Base-by-base conservation (phyloP, 75 land plant species). In the Isoetes taiwanensis region DNA sequence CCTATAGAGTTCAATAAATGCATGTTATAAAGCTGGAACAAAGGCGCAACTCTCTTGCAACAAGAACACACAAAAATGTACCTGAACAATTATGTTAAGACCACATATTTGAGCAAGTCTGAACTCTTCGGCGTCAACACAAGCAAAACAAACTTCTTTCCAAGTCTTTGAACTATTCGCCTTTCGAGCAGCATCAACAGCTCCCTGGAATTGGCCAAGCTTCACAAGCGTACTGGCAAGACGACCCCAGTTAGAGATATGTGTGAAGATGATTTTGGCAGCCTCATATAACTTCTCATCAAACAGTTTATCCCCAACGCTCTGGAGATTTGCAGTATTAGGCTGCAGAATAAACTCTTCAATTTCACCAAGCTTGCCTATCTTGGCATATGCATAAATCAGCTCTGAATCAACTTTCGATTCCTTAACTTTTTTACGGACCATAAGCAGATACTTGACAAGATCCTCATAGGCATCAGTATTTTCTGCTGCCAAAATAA, bases 141-240 rank as follows among this genome's bases (percentile, higher is more conserved):
- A 93, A 24, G 98, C 98, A 81, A 93, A 93, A 54, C 98, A 93
- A 24, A 93, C 98, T 64, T 87, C 98, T 74, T 93, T 93, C 98
- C 95, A 86, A 35, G 95, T 87, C 71, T 78, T 81, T 41, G 85
- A 54, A 52, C 85, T 86, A 62, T 87, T 93, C 24, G 94, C 94
- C 63, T 86, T 93, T 6, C 98, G 68, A 56, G 95, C 98, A 34
- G 98, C 94, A 87, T 93, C 98, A 33, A 93, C 98, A 41, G 95
- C 98, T 35, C 90, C 90, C 74, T 93, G 98, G 68, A 87, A 93
- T 30, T 93, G 98, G n/a, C 61, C 69, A 28, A 93, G 72, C 75
- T 81, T 93, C 23, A 93, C 98, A 32, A 93, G 82, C 20, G 97
- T 91, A 34, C 73, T 58, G 2, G 97, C 97, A 59, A 91, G 69